Percentiles rank a stretch among this genome's conserved stretches.
Evolutionary conservation across 768 basidiomycete species (phyloP).

Genomic region (Cyathus striatus): DNA sequence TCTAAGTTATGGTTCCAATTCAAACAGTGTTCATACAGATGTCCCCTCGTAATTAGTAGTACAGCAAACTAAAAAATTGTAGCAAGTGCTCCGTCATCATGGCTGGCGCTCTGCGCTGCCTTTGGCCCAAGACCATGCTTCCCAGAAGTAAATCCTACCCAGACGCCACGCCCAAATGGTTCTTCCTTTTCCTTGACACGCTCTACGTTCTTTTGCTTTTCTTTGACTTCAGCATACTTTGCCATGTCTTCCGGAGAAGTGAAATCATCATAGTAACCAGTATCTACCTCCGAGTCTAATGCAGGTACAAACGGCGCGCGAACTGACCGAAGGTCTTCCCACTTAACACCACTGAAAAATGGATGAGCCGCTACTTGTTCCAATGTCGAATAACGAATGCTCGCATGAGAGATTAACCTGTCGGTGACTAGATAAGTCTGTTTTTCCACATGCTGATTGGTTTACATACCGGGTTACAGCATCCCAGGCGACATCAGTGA

Average conservation of each 20-base stretch:
- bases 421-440: conserved; percentile 1
- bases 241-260: conserved; percentile 91
- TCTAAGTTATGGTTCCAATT: not conserved
- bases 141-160: conserved; percentile 91
- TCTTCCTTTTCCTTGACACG: conserved; percentile 87
- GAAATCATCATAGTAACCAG: conserved; percentile 93
- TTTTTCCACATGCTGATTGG: not conserved
- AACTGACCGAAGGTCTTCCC: conserved; percentile 73
- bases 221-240: conserved; percentile 96
- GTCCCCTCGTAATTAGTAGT: conserved; percentile 62
- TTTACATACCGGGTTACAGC: conserved; percentile 71
- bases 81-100: conserved; percentile 48
- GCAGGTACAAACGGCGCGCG: conserved; percentile 92
- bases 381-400: conserved; percentile 71
- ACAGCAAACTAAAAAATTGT: conserved; percentile 47
- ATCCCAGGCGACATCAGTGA: conserved; percentile 92
- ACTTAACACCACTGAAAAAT: conserved; percentile 75
- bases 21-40: not conserved
- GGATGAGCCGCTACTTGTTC: conserved; percentile 70
- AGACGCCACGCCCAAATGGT: conserved; percentile 63
- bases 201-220: conserved; percentile 95
- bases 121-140: conserved; percentile 73
- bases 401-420: conserved; percentile 86
- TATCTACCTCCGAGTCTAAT: conserved; percentile 90
- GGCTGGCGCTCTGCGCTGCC: conserved; percentile 28